Percentiles rank a stretch among this genome's conserved stretches.
These are phyloP conservation scores for Chaetomium globosum DNA, from an alignment of 2,329 filamentous ascomycete species.

Conservation along the genomic window DNA sequence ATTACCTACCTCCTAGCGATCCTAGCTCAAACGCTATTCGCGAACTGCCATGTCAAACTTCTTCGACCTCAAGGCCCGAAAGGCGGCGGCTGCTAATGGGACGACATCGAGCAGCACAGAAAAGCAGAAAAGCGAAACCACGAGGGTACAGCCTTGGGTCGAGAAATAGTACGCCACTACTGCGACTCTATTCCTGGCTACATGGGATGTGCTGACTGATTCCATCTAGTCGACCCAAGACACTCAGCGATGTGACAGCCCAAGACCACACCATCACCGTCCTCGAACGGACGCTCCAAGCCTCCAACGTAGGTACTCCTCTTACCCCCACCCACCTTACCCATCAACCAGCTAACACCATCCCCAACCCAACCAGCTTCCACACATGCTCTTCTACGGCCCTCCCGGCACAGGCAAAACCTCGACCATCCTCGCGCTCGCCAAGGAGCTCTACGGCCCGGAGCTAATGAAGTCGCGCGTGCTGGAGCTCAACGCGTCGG, in stretches of 20 bases:
- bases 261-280: slow-evolving; percentile 97
- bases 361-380: slow-evolving; percentile 59
- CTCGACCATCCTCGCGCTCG: slow-evolving; percentile 92
- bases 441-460: slow-evolving; percentile 95
- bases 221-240: slow-evolving; percentile 79
- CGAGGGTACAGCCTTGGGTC: slow-evolving; percentile 86
- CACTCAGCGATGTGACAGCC: slow-evolving; percentile 88
- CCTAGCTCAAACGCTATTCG: neutral
- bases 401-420: slow-evolving; percentile 98
- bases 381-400: slow-evolving; percentile 99
- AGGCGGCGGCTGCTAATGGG: slow-evolving; percentile 70
- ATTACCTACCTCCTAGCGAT: neutral
- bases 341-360: slow-evolving; percentile 12
- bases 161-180: slow-evolving; percentile 82
- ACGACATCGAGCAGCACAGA: slow-evolving; percentile 66
- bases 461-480: slow-evolving; percentile 90
- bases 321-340: neutral
- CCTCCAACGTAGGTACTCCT: slow-evolving; percentile 71
- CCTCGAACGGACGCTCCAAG: slow-evolving; percentile 88
- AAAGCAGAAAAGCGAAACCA: slow-evolving; percentile 63
- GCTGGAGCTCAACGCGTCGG: slow-evolving; percentile 98
- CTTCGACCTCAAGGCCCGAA: slow-evolving; percentile 92
- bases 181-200: neutral
- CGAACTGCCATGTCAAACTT: slow-evolving; percentile 73
- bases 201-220: slow-evolving; percentile 39